A percentile compares a stretch with the other conserved stretches of the same genome.
Evolutionary conservation across 768 basidiomycete species (phyloP).

Genomic region (Hygrophorus pudorinus): DNA sequence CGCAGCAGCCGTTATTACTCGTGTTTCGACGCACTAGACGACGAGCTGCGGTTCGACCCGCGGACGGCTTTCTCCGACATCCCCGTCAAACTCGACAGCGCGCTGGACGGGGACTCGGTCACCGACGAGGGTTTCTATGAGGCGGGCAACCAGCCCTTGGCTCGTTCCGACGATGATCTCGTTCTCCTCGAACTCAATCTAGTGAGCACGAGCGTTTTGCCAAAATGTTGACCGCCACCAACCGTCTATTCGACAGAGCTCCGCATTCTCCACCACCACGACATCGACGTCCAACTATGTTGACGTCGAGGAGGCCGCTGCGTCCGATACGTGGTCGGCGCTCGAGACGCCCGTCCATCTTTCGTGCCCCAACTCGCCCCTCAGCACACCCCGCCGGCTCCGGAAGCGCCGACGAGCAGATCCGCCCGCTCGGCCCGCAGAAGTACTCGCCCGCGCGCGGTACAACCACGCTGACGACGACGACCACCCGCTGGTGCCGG

Average conservation of each 20-base stretch:
- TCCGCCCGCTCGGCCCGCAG: constrained; percentile 1
- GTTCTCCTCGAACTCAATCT: constrained; percentile 8
- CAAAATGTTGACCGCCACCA: background rate
- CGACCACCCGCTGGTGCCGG: background rate
- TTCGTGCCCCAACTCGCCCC: background rate
- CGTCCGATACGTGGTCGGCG: constrained; percentile 13
- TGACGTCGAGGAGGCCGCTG: constrained; percentile 9
- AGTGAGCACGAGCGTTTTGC: constrained; percentile 4
- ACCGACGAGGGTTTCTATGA: constrained; percentile 12
- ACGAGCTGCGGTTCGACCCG: constrained; percentile 15
- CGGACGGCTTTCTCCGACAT: constrained; percentile 12
- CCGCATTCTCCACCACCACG: constrained; percentile 15
- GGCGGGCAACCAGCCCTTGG: constrained; percentile 1
- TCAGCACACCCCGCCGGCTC: background rate
- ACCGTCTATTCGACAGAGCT: constrained; percentile 9
- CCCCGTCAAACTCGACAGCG: background rate
- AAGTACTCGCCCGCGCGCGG: constrained; percentile 4
- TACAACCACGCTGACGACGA: constrained; percentile 6
- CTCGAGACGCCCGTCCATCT: constrained; percentile 14
- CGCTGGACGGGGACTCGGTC: constrained; percentile 8
- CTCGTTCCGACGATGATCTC: background rate
- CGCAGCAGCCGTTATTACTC: constrained; percentile 18
- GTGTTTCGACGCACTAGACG: constrained; percentile 16
- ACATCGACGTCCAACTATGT: constrained; percentile 19
- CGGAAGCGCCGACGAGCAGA: constrained; percentile 3